These are phyloP conservation scores for Ceratobasidium sp. DNA, from an alignment of 1,284 basidiomycete species.

Conservation along the genomic window DNA sequence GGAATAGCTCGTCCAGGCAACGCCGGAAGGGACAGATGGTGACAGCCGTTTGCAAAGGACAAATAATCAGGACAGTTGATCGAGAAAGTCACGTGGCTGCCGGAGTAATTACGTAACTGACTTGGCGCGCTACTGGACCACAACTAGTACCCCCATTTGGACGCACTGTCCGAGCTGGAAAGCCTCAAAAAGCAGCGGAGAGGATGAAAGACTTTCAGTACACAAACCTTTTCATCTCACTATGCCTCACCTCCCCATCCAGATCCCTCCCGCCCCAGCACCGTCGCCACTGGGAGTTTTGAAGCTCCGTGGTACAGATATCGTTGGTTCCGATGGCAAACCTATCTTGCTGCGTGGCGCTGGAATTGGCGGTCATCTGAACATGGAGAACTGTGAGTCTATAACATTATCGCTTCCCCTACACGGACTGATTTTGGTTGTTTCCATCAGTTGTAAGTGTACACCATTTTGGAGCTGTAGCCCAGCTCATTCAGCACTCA, in stretches of 20 bases:
- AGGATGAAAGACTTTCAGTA: constrained; percentile 2
- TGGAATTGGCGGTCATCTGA: constrained; percentile 44
- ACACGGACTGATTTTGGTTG: background rate
- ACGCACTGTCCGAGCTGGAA: background rate
- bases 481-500: background rate
- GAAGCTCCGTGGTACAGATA: constrained; percentile 44
- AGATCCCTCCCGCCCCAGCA: constrained; percentile 39
- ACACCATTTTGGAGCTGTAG: too few species aligned
- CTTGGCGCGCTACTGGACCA: constrained; percentile 32
- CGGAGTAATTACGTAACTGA: background rate
- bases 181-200: constrained; percentile 23
- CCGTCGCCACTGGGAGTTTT: constrained; percentile 44
- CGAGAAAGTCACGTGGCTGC: constrained; percentile 13
- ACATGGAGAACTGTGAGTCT: constrained; percentile 46
- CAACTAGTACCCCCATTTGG: constrained; percentile 12
- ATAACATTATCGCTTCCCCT: background rate
- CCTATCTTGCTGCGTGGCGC: constrained; percentile 43
- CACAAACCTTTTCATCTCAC: background rate
- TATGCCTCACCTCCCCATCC: constrained; percentile 8
- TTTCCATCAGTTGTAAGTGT: constrained; percentile 10
- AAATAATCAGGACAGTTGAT: background rate
- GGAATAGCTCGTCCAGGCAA: background rate
- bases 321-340: constrained; percentile 45
- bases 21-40: background rate
- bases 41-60: background rate